Percentiles rank a stretch among this genome's conserved stretches.
Conservation (phyloP, 2,329 filamentous ascomycete genomes). For the Aspergillus niger region DNA sequence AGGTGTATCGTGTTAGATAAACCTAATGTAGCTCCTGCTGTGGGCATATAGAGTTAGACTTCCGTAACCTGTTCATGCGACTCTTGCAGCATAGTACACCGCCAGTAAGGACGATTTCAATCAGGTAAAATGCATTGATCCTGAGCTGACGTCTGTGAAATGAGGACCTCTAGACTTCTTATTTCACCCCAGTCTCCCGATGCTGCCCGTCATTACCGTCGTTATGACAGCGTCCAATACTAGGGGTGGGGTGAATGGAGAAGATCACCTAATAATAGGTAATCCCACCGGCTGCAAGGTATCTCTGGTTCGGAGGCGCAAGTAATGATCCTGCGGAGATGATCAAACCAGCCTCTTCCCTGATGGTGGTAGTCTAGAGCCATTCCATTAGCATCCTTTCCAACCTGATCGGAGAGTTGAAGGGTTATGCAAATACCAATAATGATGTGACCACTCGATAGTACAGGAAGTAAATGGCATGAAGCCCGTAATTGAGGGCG, state of each 20-base stretch:
- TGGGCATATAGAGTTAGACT: not conserved
- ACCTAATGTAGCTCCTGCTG: conserved; percentile 1
- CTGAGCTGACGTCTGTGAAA: not conserved
- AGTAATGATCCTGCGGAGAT: not conserved
- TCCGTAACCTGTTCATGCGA: conserved; percentile 6
- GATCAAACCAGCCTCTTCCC: not conserved
- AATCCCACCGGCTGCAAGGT: not conserved
- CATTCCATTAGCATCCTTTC: not conserved
- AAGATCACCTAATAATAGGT: conserved; percentile 8
- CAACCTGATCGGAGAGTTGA: not conserved
- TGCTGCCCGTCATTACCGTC: not conserved
- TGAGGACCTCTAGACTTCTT: not conserved
- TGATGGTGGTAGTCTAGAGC: not conserved
- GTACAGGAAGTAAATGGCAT: not conserved
- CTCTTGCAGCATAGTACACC: conserved; percentile 1
- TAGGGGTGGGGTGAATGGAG: not conserved
- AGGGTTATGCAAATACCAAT: not conserved
- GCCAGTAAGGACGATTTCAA: not conserved
- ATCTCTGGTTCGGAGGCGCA: not conserved
- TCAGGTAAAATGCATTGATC: not conserved
- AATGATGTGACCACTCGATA: not conserved
- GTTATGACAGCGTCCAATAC: not conserved
- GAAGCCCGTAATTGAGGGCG: not conserved
- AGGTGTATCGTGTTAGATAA: not conserved
- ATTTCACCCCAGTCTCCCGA: not conserved